Evolutionary conservation across 2,329 filamentous ascomycete species (phyloP).

Genomic region (Aspergillus tamarii): DNA sequence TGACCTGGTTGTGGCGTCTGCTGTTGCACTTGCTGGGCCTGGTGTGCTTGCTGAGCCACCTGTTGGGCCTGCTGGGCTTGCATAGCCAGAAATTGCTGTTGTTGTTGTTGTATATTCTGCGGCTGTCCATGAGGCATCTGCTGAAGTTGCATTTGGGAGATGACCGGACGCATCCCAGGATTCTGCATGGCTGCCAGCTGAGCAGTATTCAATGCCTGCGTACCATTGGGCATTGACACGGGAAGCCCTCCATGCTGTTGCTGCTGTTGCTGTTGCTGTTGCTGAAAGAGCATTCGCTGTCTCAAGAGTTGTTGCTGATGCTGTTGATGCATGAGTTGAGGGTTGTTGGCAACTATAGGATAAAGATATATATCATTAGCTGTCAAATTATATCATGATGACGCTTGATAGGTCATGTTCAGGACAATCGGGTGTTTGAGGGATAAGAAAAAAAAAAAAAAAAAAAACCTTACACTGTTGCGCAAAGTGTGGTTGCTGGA

Average conservation of each 20-base stretch:
- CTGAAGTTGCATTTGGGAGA: slow-evolving; percentile 44
- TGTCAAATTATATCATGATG: not conserved
- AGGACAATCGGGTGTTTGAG: not conserved
- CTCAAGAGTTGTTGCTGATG: slow-evolving; percentile 36
- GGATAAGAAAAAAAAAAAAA: not conserved
- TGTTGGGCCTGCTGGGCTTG: slow-evolving; percentile 32
- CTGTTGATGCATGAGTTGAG: slow-evolving; percentile 51
- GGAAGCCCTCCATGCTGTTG: slow-evolving; percentile 40
- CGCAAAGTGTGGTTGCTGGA: slow-evolving; percentile 52
- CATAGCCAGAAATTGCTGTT: slow-evolving; percentile 43
- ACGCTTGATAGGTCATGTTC: not conserved
- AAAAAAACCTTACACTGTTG: slow-evolving; percentile 43
- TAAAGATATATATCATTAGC: slow-evolving; percentile 3
- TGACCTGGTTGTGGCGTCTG: slow-evolving; percentile 40
- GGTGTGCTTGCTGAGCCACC: slow-evolving; percentile 29
- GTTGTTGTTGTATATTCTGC: slow-evolving; percentile 45
- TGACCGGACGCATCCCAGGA: slow-evolving; percentile 43
- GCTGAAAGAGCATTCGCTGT: slow-evolving; percentile 37
- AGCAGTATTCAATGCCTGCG: slow-evolving; percentile 43
- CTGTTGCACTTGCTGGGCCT: slow-evolving; percentile 29
- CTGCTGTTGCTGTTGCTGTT: slow-evolving; percentile 40
- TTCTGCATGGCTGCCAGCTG: slow-evolving; percentile 51
- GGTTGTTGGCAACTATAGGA: slow-evolving; percentile 43
- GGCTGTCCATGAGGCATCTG: slow-evolving; percentile 46
- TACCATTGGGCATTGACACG: slow-evolving; percentile 46